Evolutionary conservation across 1,284 basidiomycete genomes (phyloP).

Genomic region (Pulveroboletus sp.): DNA sequence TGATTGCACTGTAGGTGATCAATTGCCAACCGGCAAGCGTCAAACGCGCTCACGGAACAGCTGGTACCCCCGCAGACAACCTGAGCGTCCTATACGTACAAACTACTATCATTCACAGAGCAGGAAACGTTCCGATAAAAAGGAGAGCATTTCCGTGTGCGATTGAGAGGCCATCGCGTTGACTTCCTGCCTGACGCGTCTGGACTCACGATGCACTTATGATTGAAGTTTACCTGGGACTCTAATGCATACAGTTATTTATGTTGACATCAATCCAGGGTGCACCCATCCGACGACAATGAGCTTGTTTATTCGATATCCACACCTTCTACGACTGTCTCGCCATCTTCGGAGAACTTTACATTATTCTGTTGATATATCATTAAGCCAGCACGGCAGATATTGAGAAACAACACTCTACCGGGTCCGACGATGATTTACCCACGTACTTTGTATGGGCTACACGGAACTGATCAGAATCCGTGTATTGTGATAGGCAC

Average conservation of each 20-base stretch:
- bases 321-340: conserved; percentile 67
- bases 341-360: conserved; percentile 78
- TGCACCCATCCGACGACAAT: background rate
- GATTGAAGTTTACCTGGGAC: too few species aligned
- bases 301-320: conserved; percentile 38
- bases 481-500: background rate
- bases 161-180: too few species aligned
- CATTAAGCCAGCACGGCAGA: background rate
- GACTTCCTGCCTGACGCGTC: background rate
- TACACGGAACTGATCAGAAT: conserved; percentile 35
- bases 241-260: too few species aligned
- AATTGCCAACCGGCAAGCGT: too few species aligned
- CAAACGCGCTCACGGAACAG: too few species aligned
- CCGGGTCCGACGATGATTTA: conserved; percentile 65
- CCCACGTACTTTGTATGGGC: conserved; percentile 90
- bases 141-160: too few species aligned
- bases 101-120: too few species aligned
- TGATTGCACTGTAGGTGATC: too few species aligned
- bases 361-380: conserved; percentile 62
- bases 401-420: conserved; percentile 36
- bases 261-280: background rate
- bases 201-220: background rate
- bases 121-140: too few species aligned
- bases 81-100: too few species aligned
- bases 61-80: too few species aligned